Evolutionary conservation across 768 basidiomycete species (phyloP).

Genomic region (Cubamyces sp.): DNA sequence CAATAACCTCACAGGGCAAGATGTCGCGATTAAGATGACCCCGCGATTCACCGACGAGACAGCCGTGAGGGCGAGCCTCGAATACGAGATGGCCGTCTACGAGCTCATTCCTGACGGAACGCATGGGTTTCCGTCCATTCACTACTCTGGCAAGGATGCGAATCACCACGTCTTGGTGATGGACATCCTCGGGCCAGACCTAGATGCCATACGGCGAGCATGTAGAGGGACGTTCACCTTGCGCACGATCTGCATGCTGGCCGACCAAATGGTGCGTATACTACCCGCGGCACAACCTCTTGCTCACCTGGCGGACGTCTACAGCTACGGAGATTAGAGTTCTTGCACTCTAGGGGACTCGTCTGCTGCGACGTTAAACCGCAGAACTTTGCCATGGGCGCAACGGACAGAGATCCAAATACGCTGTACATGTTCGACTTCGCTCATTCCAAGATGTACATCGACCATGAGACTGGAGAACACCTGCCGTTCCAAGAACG

Average conservation of each 20-base stretch:
- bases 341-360: slow-evolving; percentile 25
- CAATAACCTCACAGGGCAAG: not conserved
- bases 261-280: slow-evolving; percentile 31
- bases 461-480: slow-evolving; percentile 17
- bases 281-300: too few species aligned
- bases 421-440: slow-evolving; percentile 30
- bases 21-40: slow-evolving; percentile 13
- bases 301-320: not conserved
- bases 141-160: slow-evolving; percentile 25
- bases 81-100: slow-evolving; percentile 29
- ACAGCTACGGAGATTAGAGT: slow-evolving; percentile 28
- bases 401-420: not conserved
- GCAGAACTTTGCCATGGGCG: slow-evolving; percentile 29
- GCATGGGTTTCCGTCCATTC: slow-evolving; percentile 21
- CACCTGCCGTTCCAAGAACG: slow-evolving; percentile 27
- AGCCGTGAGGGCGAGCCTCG: not conserved
- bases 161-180: slow-evolving; percentile 24
- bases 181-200: slow-evolving; percentile 30
- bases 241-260: slow-evolving; percentile 32
- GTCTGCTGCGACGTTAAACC: slow-evolving; percentile 33
- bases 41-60: not conserved
- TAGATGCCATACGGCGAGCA: slow-evolving; percentile 22
- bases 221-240: slow-evolving; percentile 27
- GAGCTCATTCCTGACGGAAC: slow-evolving; percentile 16
- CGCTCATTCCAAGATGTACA: slow-evolving; percentile 23